Percentiles rank a stretch among this genome's conserved stretches.
phyloP scores from a whole-genome alignment of 2,329 filamentous ascomycete genomes.

The Emydomyces testavorans region DNA sequence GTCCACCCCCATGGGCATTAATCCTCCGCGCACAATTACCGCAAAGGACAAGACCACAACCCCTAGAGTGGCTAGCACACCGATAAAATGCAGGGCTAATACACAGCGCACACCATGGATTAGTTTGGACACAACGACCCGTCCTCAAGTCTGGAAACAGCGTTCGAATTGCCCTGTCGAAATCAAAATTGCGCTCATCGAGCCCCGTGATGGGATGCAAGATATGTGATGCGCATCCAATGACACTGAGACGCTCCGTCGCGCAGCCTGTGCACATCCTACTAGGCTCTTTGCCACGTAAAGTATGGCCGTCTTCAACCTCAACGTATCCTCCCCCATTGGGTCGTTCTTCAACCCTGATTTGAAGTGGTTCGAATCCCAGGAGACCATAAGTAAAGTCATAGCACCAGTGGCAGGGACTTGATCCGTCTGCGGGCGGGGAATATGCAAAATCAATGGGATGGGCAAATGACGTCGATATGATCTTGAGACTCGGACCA shows the following conservation, averaged over 20 bases:
- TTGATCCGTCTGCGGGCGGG: slow-evolving; percentile 11
- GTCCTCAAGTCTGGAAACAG: slow-evolving; percentile 17
- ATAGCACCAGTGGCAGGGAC: slow-evolving; percentile 34
- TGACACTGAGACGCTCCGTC: slow-evolving; percentile 25
- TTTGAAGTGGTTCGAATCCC: slow-evolving; percentile 27
- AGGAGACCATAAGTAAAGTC: slow-evolving; percentile 32
- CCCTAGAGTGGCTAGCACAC: slow-evolving; percentile 20
- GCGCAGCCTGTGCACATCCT: slow-evolving; percentile 33
- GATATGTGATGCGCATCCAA: slow-evolving; percentile 26
- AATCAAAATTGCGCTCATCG: slow-evolving; percentile 17
- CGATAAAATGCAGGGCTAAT: slow-evolving; percentile 28
- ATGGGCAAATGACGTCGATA: slow-evolving; percentile 31
- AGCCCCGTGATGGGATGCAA: slow-evolving; percentile 22
- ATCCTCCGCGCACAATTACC: slow-evolving; percentile 20
- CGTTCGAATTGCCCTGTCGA: slow-evolving; percentile 21
- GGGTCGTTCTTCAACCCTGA: slow-evolving; percentile 28
- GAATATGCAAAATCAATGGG: slow-evolving; percentile 31
- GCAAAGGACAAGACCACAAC: slow-evolving; percentile 26
- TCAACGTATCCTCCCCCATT: slow-evolving; percentile 31
- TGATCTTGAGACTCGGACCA: slow-evolving; percentile 15
- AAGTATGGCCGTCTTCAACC: slow-evolving; percentile 28
- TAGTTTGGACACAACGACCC: slow-evolving; percentile 13
- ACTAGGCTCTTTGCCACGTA: slow-evolving; percentile 24
- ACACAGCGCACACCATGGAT: slow-evolving; percentile 35
- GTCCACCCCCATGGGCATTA: slow-evolving; percentile 15